Conservation (phyloP, 1,284 basidiomycete genomes). For the Cryptococcus sp. region DNA sequence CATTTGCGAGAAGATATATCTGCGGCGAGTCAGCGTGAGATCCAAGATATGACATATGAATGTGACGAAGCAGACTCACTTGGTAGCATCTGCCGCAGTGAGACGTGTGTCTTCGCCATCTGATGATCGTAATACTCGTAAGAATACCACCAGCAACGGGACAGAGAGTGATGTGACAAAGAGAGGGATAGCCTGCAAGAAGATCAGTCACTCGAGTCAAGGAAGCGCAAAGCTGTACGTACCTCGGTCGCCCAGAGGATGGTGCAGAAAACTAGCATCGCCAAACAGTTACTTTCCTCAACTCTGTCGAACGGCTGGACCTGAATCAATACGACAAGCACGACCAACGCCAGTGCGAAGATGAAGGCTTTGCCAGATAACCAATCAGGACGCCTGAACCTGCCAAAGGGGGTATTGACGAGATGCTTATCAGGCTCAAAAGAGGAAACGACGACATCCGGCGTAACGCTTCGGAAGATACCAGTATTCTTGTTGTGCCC, state of each 20-base stretch:
- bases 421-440: slow-evolving; percentile 52
- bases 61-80: slow-evolving; percentile 58
- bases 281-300: slow-evolving; percentile 89
- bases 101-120: slow-evolving; percentile 63
- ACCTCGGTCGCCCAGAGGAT: slow-evolving; percentile 96
- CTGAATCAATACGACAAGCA: slow-evolving; percentile 66
- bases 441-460: slow-evolving; percentile 58
- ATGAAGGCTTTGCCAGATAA: slow-evolving; percentile 67
- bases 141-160: slow-evolving; percentile 82
- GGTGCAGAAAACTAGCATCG: slow-evolving; percentile 86
- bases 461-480: slow-evolving; percentile 67
- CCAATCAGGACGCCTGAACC: slow-evolving; percentile 56
- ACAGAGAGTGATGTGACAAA: slow-evolving; percentile 93
- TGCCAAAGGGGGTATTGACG: slow-evolving; percentile 65
- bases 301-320: slow-evolving; percentile 63
- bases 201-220: neutral
- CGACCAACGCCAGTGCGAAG: slow-evolving; percentile 60
- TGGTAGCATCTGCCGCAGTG: slow-evolving; percentile 72
- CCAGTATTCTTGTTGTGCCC: slow-evolving; percentile 58
- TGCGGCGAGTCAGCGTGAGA: slow-evolving; percentile 13
- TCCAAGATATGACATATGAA: slow-evolving; percentile 5
- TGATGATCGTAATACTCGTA: slow-evolving; percentile 74
- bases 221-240: slow-evolving; percentile 24
- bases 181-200: slow-evolving; percentile 77
- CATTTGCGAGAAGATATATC: slow-evolving; percentile 63